A percentile compares a stretch with the other conserved stretches of the same genome.
These are phyloP conservation scores for Castanea crenata DNA, from an alignment of 306 rosid species.

Conservation along the genomic window DNA sequence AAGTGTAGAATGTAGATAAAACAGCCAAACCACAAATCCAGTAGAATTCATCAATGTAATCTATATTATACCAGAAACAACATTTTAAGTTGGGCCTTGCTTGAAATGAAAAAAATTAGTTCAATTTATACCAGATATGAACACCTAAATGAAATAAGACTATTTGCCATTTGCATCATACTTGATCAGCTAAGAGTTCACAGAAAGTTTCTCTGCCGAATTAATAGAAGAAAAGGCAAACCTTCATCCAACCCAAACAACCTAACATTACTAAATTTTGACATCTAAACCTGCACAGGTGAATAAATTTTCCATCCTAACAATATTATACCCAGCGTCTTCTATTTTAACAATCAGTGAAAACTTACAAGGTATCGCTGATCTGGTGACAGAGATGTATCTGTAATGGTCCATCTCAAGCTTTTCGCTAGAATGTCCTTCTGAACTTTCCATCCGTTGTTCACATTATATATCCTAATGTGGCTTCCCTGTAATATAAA, in stretches of 20 bases:
- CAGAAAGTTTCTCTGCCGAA: background rate
- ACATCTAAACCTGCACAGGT: too few relatives aligned
- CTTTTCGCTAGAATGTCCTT: conserved; percentile 76
- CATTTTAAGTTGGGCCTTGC: background rate
- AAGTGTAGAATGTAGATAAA: background rate
- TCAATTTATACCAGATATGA: background rate
- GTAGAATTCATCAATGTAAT: background rate
- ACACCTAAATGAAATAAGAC: background rate
- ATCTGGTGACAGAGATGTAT: conserved; percentile 88
- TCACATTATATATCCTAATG: conserved; percentile 79
- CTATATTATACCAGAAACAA: background rate
- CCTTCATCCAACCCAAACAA: background rate
- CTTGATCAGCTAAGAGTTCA: background rate
- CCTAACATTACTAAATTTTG: too few relatives aligned
- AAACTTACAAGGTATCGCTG: conserved; percentile 71
- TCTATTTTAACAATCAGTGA: conserved; percentile 2
- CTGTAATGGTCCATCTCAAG: conserved; percentile 91
- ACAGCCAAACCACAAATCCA: background rate
- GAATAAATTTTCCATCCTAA: background rate
- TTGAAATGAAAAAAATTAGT: background rate
- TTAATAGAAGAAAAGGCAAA: conserved; percentile 4
- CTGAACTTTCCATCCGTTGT: conserved; percentile 74
- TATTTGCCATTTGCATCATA: background rate
- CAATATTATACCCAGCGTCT: background rate
- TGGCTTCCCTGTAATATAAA: conserved; percentile 65